These are phyloP conservation scores for Phytophthora ohioensis DNA, from an alignment of 352 stramenopile genomes.

Conservation along the genomic window DNA sequence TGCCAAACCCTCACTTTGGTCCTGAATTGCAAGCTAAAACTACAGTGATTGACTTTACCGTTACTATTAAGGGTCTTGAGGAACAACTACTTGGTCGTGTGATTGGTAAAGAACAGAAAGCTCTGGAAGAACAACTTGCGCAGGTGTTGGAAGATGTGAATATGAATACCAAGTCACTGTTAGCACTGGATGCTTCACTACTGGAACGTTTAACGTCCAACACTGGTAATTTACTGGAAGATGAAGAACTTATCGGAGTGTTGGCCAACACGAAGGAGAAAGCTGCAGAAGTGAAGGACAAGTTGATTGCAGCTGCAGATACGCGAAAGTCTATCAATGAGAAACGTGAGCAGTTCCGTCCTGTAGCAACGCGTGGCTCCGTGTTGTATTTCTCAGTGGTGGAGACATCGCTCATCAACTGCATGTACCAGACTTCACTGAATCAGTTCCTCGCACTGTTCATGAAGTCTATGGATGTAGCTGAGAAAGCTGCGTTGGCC, in stretches of 20 bases:
- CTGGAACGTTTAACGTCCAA: constrained; percentile 97
- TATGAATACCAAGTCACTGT: constrained; percentile 97
- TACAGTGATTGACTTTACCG: constrained; percentile 99
- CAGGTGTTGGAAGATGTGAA: constrained; percentile 99
- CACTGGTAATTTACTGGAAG: constrained; percentile 97
- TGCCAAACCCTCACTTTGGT: constrained; percentile 98
- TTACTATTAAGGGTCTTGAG: constrained; percentile 96
- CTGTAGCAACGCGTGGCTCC: constrained; percentile 96
- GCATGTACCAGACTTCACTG: constrained; percentile 99
- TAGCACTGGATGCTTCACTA: constrained; percentile 96
- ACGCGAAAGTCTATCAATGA: constrained; percentile 98
- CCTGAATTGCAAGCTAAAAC: constrained; percentile 99
- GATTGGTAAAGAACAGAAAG: constrained; percentile 98
- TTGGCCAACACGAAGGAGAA: constrained; percentile 99
- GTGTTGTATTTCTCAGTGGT: constrained; percentile 99
- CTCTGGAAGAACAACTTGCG: constrained; percentile 98
- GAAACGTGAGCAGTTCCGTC: constrained; percentile 98
- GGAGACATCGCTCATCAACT: constrained; percentile 98
- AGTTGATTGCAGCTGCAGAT: constrained; percentile 96
- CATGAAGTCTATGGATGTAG: constrained; percentile 98
- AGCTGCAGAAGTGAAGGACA: constrained; percentile 98
- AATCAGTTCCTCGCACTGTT: constrained; percentile 98
- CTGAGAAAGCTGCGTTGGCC: constrained; percentile 97
- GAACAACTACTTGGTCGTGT: constrained; percentile 98
- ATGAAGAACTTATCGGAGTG: constrained; percentile 98